Evolutionary conservation across 2,329 filamentous ascomycete genomes (phyloP).

Genomic region (Boeremia exigua): DNA sequence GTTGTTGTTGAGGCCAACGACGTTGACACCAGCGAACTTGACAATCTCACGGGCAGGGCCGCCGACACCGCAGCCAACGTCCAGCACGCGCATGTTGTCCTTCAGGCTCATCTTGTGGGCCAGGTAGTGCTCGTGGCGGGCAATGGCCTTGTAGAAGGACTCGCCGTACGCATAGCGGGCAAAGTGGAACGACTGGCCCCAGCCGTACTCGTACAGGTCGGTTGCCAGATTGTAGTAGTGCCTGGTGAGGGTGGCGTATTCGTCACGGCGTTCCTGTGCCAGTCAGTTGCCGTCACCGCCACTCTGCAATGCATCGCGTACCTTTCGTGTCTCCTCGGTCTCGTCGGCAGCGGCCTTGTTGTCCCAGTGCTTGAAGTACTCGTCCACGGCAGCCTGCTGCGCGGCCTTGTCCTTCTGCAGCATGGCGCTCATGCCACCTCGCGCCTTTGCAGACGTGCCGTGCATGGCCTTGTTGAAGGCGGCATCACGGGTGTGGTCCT

Average conservation of each 20-base stretch:
- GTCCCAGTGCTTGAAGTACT: slow-evolving; percentile 98
- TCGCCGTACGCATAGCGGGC: slow-evolving; percentile 89
- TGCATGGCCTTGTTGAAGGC: slow-evolving; percentile 91
- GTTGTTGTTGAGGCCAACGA: slow-evolving; percentile 97
- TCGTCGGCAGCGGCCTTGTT: slow-evolving; percentile 80
- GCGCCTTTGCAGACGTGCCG: slow-evolving; percentile 71
- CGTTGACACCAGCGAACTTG: slow-evolving; percentile 89
- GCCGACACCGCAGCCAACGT: slow-evolving; percentile 96
- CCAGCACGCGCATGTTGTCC: slow-evolving; percentile 86
- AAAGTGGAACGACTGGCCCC: slow-evolving; percentile 97
- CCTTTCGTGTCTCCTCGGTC: slow-evolving; percentile 81
- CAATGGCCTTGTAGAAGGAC: slow-evolving; percentile 87
- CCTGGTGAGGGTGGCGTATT: slow-evolving; percentile 92
- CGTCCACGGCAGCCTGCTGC: slow-evolving; percentile 81
- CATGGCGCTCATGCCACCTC: slow-evolving; percentile 82
- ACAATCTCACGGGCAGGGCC: slow-evolving; percentile 94
- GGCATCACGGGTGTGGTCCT: slow-evolving; percentile 85
- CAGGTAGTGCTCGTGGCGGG: slow-evolving; percentile 97
- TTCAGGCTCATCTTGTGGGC: slow-evolving; percentile 86
- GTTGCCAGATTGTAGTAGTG: slow-evolving; percentile 99
- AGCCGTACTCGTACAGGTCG: slow-evolving; percentile 95
- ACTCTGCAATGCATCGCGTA: slow-evolving; percentile 46
- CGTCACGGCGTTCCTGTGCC: slow-evolving; percentile 74
- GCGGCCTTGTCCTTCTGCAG: slow-evolving; percentile 80
- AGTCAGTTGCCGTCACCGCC: slow-evolving; percentile 24